Conservation (phyloP, 495 filamentous ascomycete genomes). For the Filosporella fistucella region DNA sequence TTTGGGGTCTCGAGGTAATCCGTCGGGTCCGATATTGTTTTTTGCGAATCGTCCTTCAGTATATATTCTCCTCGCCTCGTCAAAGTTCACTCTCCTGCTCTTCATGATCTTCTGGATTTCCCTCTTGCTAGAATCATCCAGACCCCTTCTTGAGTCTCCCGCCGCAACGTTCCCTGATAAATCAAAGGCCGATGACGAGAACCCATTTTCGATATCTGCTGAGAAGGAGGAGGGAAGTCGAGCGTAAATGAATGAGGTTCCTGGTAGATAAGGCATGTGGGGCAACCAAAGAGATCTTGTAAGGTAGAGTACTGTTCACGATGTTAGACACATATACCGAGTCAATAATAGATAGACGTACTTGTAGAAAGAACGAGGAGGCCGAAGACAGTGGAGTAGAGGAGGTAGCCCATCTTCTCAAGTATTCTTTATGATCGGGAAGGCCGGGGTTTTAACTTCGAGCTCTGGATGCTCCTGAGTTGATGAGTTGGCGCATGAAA, state of each 20-base stretch:
- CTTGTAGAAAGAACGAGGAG: constrained; percentile 58
- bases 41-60: constrained; percentile 79
- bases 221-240: constrained; percentile 70
- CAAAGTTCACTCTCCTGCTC: constrained; percentile 68
- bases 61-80: constrained; percentile 83
- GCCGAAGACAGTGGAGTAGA: constrained; percentile 68
- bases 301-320: constrained; percentile 61
- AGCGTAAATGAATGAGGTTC: constrained; percentile 53
- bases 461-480: neutral
- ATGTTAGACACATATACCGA: constrained; percentile 7
- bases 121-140: constrained; percentile 72
- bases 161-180: constrained; percentile 70
- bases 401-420: constrained; percentile 48
- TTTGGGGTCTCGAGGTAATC: constrained; percentile 85
- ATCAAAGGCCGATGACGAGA: constrained; percentile 78
- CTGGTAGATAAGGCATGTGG: constrained; percentile 47
- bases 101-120: constrained; percentile 89
- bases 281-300: constrained; percentile 74
- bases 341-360: constrained; percentile 25
- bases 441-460: neutral
- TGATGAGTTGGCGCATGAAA: constrained; percentile 8
- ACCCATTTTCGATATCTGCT: constrained; percentile 78
- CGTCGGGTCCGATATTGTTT: constrained; percentile 85
- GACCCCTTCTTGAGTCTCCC: constrained; percentile 70
- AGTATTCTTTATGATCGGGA: neutral